Percentiles rank a stretch among this genome's conserved stretches.
Evolutionary conservation across 805 yeast genomes (phyloP).

Genomic region (Ogataea allantospora): DNA sequence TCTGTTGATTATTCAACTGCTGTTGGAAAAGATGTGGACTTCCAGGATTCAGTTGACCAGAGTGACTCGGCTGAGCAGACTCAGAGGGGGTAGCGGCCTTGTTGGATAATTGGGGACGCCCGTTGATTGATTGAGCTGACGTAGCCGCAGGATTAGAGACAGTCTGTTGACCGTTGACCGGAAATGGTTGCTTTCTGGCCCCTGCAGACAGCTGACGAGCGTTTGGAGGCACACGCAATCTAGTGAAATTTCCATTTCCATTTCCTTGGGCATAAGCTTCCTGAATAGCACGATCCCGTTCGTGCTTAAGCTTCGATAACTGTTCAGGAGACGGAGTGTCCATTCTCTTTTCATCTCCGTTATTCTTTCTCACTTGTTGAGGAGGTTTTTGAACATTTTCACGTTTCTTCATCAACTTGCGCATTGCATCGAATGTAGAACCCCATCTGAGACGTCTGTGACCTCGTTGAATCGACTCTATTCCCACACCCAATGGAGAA

Average conservation of each 20-base stretch:
- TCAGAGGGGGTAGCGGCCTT: constrained; percentile 6
- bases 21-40: constrained; percentile 18
- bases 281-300: constrained; percentile 81
- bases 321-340: constrained; percentile 82
- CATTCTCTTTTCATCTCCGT: constrained; percentile 30
- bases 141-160: background rate
- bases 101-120: constrained; percentile 5
- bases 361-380: constrained; percentile 34
- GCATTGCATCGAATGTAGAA: constrained; percentile 92
- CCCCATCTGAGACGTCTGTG: constrained; percentile 93
- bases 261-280: constrained; percentile 54
- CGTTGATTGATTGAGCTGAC: constrained; percentile 4
- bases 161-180: constrained; percentile 7
- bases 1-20: constrained; percentile 11
- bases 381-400: constrained; percentile 71
- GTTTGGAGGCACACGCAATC: constrained; percentile 23
- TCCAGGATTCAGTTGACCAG: constrained; percentile 10
- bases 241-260: constrained; percentile 20
- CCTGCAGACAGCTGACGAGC: constrained; percentile 20
- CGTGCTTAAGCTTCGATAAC: constrained; percentile 76
- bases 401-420: constrained; percentile 85
- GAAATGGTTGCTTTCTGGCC: constrained; percentile 10
- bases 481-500: constrained; percentile 90
- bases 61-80: constrained; percentile 6
- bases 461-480: constrained; percentile 90